Conservation (phyloP, 1,284 basidiomycete genomes). For the Thelephora terrestris region DNA sequence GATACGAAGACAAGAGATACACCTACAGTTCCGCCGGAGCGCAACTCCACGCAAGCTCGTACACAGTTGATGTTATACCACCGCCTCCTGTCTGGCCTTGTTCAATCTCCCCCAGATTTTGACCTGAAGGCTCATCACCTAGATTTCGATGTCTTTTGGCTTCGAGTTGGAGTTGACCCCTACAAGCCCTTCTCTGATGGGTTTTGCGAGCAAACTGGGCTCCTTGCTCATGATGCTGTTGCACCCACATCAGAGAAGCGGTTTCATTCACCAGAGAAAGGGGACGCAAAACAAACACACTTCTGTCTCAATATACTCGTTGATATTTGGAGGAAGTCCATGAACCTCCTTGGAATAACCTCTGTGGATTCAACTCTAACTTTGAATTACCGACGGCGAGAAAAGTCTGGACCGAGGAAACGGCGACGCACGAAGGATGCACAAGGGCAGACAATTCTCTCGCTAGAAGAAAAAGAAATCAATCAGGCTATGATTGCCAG, state of each 20-base stretch:
- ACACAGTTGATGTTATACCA: constrained; percentile 82
- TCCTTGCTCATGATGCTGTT: constrained; percentile 12
- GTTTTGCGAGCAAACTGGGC: constrained; percentile 44
- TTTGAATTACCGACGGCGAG: constrained; percentile 35
- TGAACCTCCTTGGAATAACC: constrained; percentile 24
- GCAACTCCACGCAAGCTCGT: constrained; percentile 55
- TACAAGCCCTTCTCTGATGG: constrained; percentile 36
- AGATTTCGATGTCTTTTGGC: constrained; percentile 50
- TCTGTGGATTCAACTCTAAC: constrained; percentile 33
- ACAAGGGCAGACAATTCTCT: constrained; percentile 35
- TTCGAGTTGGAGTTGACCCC: constrained; percentile 37
- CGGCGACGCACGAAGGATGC: constrained; percentile 32
- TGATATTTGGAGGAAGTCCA: constrained; percentile 20
- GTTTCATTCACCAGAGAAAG: constrained; percentile 5
- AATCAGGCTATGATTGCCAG: constrained; percentile 3
- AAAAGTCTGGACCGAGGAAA: constrained; percentile 23
- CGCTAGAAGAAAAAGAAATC: neutral
- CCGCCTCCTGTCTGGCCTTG: constrained; percentile 50
- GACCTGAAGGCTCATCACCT: constrained; percentile 21
- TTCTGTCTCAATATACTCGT: constrained; percentile 24
- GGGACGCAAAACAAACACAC: neutral
- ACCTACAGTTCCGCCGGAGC: constrained; percentile 44
- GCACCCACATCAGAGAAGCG: neutral
- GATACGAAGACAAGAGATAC: constrained; percentile 71
- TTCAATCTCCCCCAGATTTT: constrained; percentile 14